Percentiles rank a stretch among this genome's conserved stretches.
These are phyloP conservation scores for Aquanectria penicillioides DNA, from an alignment of 2,329 filamentous ascomycete species.

Conservation along the genomic window DNA sequence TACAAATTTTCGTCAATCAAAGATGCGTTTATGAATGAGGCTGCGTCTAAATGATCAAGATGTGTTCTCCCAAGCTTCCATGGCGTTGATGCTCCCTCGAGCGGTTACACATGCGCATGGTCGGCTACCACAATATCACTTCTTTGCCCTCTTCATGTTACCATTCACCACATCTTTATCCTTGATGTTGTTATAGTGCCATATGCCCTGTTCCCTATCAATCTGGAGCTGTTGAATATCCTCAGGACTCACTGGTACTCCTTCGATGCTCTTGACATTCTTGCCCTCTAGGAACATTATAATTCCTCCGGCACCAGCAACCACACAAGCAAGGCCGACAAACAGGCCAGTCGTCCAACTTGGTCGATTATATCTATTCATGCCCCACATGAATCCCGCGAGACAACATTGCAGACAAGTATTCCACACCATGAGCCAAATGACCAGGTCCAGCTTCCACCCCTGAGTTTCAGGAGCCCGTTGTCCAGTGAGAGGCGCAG, in stretches of 20 bases:
- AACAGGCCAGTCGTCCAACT: conserved; percentile 84
- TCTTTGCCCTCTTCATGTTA: not conserved
- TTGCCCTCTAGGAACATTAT: conserved; percentile 79
- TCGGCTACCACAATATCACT: not conserved
- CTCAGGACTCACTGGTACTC: conserved; percentile 69
- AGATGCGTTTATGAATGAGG: no score
- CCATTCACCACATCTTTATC: conserved; percentile 42
- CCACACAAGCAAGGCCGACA: conserved; percentile 77
- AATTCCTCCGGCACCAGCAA: conserved; percentile 74
- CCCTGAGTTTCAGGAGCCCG: conserved; percentile 72
- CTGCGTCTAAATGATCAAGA: no score
- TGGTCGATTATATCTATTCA: conserved; percentile 78
- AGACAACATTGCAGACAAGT: conserved; percentile 80
- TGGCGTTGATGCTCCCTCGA: no score
- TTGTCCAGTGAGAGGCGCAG: conserved; percentile 75
- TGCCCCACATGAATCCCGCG: conserved; percentile 84
- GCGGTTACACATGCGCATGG: no score
- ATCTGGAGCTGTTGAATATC: conserved; percentile 61
- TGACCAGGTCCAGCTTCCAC: conserved; percentile 83
- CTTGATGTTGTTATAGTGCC: conserved; percentile 61
- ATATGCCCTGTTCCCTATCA: conserved; percentile 65
- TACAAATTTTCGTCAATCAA: no score
- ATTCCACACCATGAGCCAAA: conserved; percentile 83
- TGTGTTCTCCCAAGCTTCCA: no score
- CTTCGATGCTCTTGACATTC: conserved; percentile 76